phyloP scores from a whole-genome alignment of 257 asterid species.

The Solanum rostratum region DNA sequence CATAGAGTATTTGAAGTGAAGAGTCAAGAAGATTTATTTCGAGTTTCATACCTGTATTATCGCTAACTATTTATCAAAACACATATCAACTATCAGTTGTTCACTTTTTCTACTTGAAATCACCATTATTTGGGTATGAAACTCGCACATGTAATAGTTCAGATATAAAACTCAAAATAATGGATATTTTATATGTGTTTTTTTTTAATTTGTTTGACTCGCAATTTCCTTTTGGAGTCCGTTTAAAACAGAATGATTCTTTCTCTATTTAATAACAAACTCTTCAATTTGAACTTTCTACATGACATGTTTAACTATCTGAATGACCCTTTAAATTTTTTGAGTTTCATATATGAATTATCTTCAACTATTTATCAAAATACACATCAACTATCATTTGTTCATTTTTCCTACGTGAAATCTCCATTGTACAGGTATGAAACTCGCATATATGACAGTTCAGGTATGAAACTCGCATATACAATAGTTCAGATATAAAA shows the following conservation, averaged over 20 bases:
- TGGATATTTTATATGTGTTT: background rate
- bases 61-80: background rate
- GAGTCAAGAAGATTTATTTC: background rate
- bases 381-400: background rate
- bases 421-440: background rate
- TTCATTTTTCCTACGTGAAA: fast-evolving
- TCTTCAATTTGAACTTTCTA: no score
- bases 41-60: background rate
- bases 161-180: background rate
- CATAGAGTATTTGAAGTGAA: background rate
- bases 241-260: no score
- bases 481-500: background rate
- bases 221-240: no score
- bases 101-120: fast-evolving
- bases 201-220: no score
- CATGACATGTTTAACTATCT: no score
- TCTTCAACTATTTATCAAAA: background rate
- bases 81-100: background rate
- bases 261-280: no score
- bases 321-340: background rate
- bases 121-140: background rate
- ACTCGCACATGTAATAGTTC: background rate
- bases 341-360: background rate
- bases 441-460: background rate
- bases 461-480: background rate